phyloP scores from a whole-genome alignment of 768 basidiomycete genomes.

The Lentinula sp. region DNA sequence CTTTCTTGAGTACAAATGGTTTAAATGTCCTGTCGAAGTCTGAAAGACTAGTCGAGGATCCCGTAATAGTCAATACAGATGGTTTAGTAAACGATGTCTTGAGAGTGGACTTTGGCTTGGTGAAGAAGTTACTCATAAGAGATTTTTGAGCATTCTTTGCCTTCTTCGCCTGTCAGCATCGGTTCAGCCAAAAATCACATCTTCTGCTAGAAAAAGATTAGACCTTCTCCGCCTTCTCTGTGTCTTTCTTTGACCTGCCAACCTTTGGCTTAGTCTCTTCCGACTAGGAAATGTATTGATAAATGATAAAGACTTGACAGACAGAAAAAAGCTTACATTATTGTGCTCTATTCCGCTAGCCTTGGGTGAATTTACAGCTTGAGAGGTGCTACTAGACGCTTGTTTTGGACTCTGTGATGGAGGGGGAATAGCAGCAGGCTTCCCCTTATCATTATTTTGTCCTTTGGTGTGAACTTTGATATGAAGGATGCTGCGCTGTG shows the following conservation, averaged over 20 bases:
- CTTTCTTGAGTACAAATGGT: conserved; percentile 76
- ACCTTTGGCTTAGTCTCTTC: conserved; percentile 20
- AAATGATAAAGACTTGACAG: background rate
- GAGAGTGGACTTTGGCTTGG: conserved; percentile 44
- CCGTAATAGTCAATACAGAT: conserved; percentile 17
- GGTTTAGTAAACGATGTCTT: conserved; percentile 17
- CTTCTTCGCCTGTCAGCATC: conserved; percentile 45
- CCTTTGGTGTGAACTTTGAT: conserved; percentile 31
- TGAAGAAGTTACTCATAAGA: conserved; percentile 75
- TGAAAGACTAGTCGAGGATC: conserved; percentile 28
- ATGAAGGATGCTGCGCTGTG: conserved; percentile 50
- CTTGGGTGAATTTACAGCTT: conserved; percentile 9
- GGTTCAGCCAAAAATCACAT: background rate
- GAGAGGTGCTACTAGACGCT: background rate
- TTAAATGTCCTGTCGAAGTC: conserved; percentile 77
- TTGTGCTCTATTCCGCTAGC: conserved; percentile 32
- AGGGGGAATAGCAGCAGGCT: background rate
- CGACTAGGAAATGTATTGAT: conserved; percentile 1
- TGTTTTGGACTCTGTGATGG: background rate
- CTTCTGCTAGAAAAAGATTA: background rate
- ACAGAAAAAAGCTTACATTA: conserved; percentile 20
- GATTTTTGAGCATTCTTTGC: conserved; percentile 63
- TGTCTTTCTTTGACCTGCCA: conserved; percentile 41
- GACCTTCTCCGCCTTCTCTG: conserved; percentile 56
- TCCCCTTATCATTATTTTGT: conserved; percentile 29